phyloP scores from a whole-genome alignment of 495 filamentous ascomycete genomes.

The Aspergillus ostianus region DNA sequence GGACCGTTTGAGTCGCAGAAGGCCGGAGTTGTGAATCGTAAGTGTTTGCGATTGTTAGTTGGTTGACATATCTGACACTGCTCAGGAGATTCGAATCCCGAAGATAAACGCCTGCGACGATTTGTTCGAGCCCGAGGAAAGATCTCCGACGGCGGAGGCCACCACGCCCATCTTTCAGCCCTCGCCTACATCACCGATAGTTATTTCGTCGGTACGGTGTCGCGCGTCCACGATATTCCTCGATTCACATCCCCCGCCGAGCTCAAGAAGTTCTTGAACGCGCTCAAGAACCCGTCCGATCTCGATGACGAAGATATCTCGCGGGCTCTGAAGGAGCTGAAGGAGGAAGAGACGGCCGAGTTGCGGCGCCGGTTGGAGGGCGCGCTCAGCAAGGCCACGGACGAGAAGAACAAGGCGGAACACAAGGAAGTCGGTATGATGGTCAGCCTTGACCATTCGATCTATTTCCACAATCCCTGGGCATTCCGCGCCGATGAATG shows the following conservation, averaged over 20 bases:
- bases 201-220: conserved; percentile 88
- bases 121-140: conserved; percentile 76
- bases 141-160: conserved; percentile 70
- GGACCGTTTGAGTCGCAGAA: conserved; percentile 45
- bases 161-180: conserved; percentile 76
- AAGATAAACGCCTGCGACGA: conserved; percentile 68
- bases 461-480: conserved; percentile 88
- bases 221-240: conserved; percentile 70
- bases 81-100: conserved; percentile 33
- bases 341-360: conserved; percentile 43
- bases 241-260: conserved; percentile 51
- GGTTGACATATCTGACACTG: conserved; percentile 1
- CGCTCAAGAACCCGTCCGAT: conserved; percentile 47
- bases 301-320: conserved; percentile 44
- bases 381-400: conserved; percentile 28
- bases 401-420: conserved; percentile 19
- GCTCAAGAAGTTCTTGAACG: conserved; percentile 36
- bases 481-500: conserved; percentile 86
- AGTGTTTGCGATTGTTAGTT: conserved; percentile 12
- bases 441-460: conserved; percentile 89
- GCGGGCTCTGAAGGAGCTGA: conserved; percentile 39
- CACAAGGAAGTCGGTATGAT: conserved; percentile 78
- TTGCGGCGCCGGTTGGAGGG: conserved; percentile 39
- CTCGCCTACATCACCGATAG: conserved; percentile 90
- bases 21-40: conserved; percentile 45